Evolutionary conservation across 306 rosid genomes (phyloP).

Genomic region (Dalbergia cultrata): DNA sequence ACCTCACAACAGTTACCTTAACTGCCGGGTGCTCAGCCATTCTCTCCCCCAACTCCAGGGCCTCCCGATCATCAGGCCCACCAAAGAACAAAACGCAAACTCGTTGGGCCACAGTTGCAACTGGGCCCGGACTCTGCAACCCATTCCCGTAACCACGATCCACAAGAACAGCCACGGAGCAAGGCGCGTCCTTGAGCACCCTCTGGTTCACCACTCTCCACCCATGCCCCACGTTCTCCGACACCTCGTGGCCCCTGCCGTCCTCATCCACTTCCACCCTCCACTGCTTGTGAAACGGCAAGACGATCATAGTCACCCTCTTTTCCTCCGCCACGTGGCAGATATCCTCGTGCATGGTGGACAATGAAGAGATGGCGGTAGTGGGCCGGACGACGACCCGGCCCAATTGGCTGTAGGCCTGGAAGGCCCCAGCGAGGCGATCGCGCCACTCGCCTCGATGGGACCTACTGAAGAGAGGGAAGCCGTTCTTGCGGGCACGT

Average conservation of each 20-base stretch:
- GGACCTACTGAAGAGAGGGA: constrained; percentile 69
- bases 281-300: constrained; percentile 83
- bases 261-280: constrained; percentile 35
- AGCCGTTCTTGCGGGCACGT: constrained; percentile 70
- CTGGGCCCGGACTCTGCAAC: constrained; percentile 42
- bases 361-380: constrained; percentile 69
- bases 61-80: constrained; percentile 90
- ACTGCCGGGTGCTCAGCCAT: constrained; percentile 77
- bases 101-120: constrained; percentile 9
- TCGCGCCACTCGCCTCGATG: constrained; percentile 57
- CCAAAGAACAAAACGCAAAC: constrained; percentile 76
- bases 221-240: constrained; percentile 65
- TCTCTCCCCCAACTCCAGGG: constrained; percentile 65
- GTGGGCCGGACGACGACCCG: constrained; percentile 71
- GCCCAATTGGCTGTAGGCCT: constrained; percentile 66
- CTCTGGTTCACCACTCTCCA: constrained; percentile 84
- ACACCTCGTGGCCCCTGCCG: constrained; percentile 4
- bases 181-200: constrained; percentile 74
- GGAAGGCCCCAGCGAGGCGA: constrained; percentile 66
- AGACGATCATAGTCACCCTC: constrained; percentile 70
- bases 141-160: constrained; percentile 71
- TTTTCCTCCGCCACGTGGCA: constrained; percentile 83
- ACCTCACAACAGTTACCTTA: constrained; percentile 56
- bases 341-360: constrained; percentile 80
- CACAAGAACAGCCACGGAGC: constrained; percentile 77